Conservation (phyloP, 306 rosid species). For the Inga leiocalycina region DNA sequence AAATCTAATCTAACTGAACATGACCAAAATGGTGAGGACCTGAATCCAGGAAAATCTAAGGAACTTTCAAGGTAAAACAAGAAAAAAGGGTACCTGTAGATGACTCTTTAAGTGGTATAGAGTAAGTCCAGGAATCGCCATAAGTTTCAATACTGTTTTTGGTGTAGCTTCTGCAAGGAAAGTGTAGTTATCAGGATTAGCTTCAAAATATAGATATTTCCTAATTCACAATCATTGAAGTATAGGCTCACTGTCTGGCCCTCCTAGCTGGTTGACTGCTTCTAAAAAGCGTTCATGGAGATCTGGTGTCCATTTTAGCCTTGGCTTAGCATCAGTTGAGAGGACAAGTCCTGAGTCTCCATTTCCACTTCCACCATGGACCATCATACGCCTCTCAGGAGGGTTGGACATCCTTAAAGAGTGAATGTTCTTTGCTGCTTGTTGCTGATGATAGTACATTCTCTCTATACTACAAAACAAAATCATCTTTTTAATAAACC, state of each 20-base stretch:
- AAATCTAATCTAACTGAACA: not conserved
- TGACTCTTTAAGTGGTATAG: slow-evolving; percentile 89
- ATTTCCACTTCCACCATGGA: slow-evolving; percentile 56
- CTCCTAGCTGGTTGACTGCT: slow-evolving; percentile 87
- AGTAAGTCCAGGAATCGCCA: slow-evolving; percentile 88
- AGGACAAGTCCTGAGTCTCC: slow-evolving; percentile 80
- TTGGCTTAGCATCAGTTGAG: slow-evolving; percentile 88
- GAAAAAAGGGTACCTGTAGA: slow-evolving; percentile 60
- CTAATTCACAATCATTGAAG: not conserved
- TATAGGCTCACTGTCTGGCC: slow-evolving; percentile 76
- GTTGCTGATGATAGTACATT: slow-evolving; percentile 68
- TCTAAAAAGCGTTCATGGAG: slow-evolving; percentile 84
- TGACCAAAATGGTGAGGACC: not conserved
- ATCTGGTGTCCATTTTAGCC: slow-evolving; percentile 90
- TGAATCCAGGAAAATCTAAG: not conserved
- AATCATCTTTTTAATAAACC: slow-evolving; percentile 15
- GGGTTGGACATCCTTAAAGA: slow-evolving; percentile 54
- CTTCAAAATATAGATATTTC: slow-evolving; percentile 7
- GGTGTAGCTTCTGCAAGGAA: slow-evolving; percentile 83
- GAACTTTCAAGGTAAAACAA: slow-evolving; percentile 2
- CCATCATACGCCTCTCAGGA: slow-evolving; percentile 54
- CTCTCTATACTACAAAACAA: slow-evolving; percentile 18
- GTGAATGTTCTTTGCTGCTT: slow-evolving; percentile 57
- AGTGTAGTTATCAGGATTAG: slow-evolving; percentile 7
- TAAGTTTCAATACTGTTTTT: slow-evolving; percentile 82